Evolutionary conservation across 306 rosid genomes (phyloP), one percentile per base, ranked within the genome.

Genomic region (Vachellia pachyceras): DNA sequence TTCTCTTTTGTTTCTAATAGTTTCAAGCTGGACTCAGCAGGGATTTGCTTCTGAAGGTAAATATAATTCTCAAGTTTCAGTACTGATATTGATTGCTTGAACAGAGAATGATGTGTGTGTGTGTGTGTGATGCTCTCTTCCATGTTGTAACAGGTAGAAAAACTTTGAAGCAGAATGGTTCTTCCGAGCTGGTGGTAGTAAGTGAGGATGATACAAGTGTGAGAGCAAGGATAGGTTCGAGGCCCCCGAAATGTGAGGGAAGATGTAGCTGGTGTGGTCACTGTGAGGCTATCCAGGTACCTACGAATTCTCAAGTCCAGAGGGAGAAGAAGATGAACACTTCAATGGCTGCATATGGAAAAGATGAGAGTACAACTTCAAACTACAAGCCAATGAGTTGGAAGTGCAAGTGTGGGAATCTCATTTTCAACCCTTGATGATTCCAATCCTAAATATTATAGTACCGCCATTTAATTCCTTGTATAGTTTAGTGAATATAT

Each of bases 311-410:
- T 7, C 97, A 89, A 82, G 72, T 39, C 3, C 84, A 83, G 69
- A 78, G 85, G 10, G 76, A 11, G 50, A 41, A 5, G 73, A 41
- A 68, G 78, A 86, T 39, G 37, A 86, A 73, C 40, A 82, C 91
- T 52, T 78, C 95, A 11, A 23, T 81, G 72, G 88, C 87, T 55
- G 73, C 73, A 41, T 90, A 90, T 83, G 90, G 87, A 20, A 87
- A 92, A 12, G 88, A 87, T 50, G 90, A 86, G 36, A 71, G 49
- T 83, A 39, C 73, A 41, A 68, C 73, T 68, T 80, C 99, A 8
- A 91, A 95, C 82, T 95, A 95, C 96, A 91, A 93, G 76, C 98
- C 99, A 61, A 89, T 95, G 90, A 93, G 97, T 78, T 93, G 99
- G 98, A 95, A 95, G 52, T 95, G 99, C 90, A 95, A 91, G 87